Percentiles rank a stretch among this genome's conserved stretches.
phyloP scores from a whole-genome alignment of 768 basidiomycete genomes.

The Tulasnella sp. region DNA sequence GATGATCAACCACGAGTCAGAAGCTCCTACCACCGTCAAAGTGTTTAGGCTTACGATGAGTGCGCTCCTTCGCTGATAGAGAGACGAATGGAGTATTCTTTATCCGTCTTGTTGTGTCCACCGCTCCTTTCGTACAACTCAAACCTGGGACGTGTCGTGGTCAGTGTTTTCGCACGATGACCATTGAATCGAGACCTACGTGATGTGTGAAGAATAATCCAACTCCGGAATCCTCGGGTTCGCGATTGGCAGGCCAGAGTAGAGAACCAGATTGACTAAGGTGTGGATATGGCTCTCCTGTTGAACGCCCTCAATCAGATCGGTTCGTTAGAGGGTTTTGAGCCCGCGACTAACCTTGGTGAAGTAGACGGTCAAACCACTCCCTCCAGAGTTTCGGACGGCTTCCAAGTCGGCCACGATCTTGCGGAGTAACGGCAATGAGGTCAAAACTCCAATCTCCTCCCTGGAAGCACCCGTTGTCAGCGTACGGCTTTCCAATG shows the following conservation, averaged over 20 bases:
- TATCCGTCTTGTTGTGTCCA: conserved; percentile 81
- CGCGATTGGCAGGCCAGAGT: conserved; percentile 90
- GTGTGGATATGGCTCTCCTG: conserved; percentile 86
- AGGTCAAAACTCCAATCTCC: conserved; percentile 94
- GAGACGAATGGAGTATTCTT: conserved; percentile 92
- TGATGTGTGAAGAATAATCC: conserved; percentile 61
- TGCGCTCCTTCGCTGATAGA: conserved; percentile 96
- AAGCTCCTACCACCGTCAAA: background rate
- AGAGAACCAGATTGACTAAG: conserved; percentile 86
- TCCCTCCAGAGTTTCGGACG: conserved; percentile 77
- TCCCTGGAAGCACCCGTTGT: conserved; percentile 49
- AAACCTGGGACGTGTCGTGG: conserved; percentile 42
- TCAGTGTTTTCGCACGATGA: background rate
- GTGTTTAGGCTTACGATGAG: conserved; percentile 45
- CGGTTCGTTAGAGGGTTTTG: background rate
- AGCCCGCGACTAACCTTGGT: conserved; percentile 51
- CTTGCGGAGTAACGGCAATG: conserved; percentile 86
- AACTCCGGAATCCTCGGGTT: conserved; percentile 93
- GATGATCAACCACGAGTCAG: background rate
- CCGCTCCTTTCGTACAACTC: conserved; percentile 94
- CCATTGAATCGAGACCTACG: background rate
- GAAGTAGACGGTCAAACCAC: conserved; percentile 85
- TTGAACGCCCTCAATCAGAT: conserved; percentile 14
- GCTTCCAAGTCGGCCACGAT: conserved; percentile 89
- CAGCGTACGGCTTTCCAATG: background rate